Base-by-base conservation (phyloP, 495 filamentous ascomycete species). In the Tuber magnatum region DNA sequence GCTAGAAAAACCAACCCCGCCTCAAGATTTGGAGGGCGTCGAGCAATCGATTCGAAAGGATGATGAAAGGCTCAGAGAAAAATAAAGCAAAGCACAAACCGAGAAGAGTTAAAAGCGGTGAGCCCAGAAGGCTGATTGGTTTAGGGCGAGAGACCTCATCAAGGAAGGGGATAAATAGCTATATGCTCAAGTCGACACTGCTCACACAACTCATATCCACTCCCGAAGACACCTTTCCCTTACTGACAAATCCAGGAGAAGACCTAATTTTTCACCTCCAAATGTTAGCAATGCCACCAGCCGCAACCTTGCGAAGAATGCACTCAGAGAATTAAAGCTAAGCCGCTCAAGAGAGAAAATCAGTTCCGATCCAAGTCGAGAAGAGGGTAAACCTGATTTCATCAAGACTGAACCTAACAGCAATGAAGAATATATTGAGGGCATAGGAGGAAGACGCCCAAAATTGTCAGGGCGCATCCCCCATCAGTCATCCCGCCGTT, bases 1-100 rank as follows among this genome's bases (percentile, higher is more conserved):
- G 76, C 76, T 24, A 74, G 70, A 40, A 79, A 79, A 79, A 39
- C 39, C 77, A 56, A 56, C 51, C 46, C 56, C 16, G 22, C 10
- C 35, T 1, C 32, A 28, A 39, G 18, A 35, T 42, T 43, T 76
- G 68, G 71, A 56, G n/a, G 73, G 77, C 40, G 39, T 77, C 18
- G 71, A 76, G 6, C 75, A 73, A 68, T 24, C 71, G 35, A 41
- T 74, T 44, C 41, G 72, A 72, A 28, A 48, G 46, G 35, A 48
- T 12, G 24, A 69, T 68, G 73, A 73, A 75, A 39, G 76, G 43
- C 68, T 40, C 38, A 65, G 76, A 74, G 35, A 74, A 38, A 61
- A 16, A 24, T 70, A 70, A 68, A 44, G 51, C 69, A 1, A 77
- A 65, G 28, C 48, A 70, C 48, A 71, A 61, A 51, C 48, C 24